Conservation (phyloP, 1,284 basidiomycete genomes). For the Heimioporus punctisporus region DNA sequence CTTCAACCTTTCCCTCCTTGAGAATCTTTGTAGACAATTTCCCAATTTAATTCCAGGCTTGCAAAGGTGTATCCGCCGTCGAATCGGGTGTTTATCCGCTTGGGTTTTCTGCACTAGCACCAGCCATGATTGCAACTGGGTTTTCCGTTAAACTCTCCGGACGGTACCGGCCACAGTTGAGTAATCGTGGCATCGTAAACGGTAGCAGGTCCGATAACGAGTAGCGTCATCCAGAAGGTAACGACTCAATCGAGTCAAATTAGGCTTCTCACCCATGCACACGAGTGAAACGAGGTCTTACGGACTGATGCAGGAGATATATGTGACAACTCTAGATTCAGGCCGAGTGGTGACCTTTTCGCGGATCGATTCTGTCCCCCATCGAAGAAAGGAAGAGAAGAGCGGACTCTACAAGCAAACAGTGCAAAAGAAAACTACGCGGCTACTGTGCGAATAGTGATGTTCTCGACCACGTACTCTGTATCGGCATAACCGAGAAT, state of each 20-base stretch:
- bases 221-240: too few relatives aligned
- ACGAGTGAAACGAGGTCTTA: too few relatives aligned
- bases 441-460: conserved; percentile 64
- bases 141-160: conserved; percentile 1
- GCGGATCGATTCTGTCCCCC: too few relatives aligned
- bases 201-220: too few relatives aligned
- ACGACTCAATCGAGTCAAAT: too few relatives aligned
- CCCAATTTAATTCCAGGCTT: conserved; percentile 16
- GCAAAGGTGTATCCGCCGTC: conserved; percentile 8
- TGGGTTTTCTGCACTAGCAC: conserved; percentile 1
- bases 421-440: conserved; percentile 30
- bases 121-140: neutral
- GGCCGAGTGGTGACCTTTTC: too few relatives aligned
- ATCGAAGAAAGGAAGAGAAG: conserved; percentile 15
- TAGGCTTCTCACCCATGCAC: too few relatives aligned
- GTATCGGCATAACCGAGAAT: conserved; percentile 94
- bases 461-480: conserved; percentile 95
- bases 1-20: neutral
- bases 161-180: conserved; percentile 12
- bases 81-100: conserved; percentile 9
- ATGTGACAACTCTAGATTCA: too few relatives aligned
- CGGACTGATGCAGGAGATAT: too few relatives aligned
- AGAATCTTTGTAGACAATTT: conserved; percentile 3
- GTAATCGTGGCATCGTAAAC: too few relatives aligned
- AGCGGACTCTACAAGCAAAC: conserved; percentile 21